Conservation (phyloP, 768 basidiomycete species). For the Tulasnella sp. region DNA sequence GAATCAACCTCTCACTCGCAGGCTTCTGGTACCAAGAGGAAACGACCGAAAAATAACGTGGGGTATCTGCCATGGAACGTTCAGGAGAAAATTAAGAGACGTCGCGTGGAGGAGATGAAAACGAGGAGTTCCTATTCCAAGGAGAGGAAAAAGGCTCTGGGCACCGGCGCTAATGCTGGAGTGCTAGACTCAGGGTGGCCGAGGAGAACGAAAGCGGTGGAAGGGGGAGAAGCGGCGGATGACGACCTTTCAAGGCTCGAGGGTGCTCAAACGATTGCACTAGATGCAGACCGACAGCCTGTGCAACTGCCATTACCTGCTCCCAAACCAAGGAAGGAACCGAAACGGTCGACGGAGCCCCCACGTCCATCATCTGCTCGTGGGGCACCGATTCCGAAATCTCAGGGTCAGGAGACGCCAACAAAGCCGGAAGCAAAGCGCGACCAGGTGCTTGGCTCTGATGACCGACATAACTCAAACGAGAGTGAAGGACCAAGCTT, state of each 20-base stretch:
- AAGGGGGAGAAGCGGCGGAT: conserved; percentile 13
- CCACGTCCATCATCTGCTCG: neutral
- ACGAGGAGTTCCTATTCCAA: conserved; percentile 75
- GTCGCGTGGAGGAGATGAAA: conserved; percentile 74
- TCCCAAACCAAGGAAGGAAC: conserved; percentile 12
- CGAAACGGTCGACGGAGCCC: neutral
- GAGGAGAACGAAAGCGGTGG: conserved; percentile 19
- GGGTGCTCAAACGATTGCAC: neutral
- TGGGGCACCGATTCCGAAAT: neutral
- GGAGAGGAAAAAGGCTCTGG: conserved; percentile 53
- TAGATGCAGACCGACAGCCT: conserved; percentile 1
- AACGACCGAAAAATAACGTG: conserved; percentile 62
- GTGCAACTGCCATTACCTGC: neutral
- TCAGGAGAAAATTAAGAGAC: conserved; percentile 77
- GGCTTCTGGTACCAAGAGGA: conserved; percentile 42
- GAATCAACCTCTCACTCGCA: neutral
- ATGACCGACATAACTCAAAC: neutral
- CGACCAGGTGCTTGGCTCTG: neutral
- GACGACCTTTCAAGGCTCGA: neutral
- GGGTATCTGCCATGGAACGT: conserved; percentile 56
- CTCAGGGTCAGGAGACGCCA: neutral
- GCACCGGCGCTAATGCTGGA: conserved; percentile 18
- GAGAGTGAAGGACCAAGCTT: neutral
- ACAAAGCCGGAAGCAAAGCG: neutral
- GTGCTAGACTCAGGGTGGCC: conserved; percentile 27